Conservation (phyloP, 139 green algal genomes). For the Pleodorina starrii region DNA sequence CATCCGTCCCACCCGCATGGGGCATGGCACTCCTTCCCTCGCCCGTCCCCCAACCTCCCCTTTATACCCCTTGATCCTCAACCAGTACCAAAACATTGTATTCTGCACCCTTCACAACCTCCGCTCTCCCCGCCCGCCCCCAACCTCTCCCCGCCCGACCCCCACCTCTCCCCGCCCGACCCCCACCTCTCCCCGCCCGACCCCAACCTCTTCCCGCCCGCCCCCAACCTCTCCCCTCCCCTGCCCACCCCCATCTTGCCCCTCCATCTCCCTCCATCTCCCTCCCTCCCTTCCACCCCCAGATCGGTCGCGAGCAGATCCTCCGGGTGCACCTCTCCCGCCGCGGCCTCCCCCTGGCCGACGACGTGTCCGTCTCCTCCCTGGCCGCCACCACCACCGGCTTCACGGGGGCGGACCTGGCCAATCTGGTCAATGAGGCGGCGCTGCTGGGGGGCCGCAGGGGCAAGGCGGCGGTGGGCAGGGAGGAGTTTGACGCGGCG, state of each 20-base stretch:
- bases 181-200: no score
- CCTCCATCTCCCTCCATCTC: neutral
- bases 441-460: constrained; percentile 74
- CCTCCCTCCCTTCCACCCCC: neutral
- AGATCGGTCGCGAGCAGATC: constrained; percentile 79
- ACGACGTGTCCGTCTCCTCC: constrained; percentile 51
- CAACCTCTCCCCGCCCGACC: no score
- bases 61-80: no score
- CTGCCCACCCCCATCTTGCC: neutral
- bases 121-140: no score
- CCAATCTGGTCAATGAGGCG: constrained; percentile 81
- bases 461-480: constrained; percentile 60
- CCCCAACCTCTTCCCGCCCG: no score
- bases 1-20: no score
- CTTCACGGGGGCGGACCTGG: constrained; percentile 86
- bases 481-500: constrained; percentile 83
- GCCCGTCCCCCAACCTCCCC: no score
- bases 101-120: no score
- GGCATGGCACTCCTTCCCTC: no score
- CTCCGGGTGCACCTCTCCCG: constrained; percentile 76
- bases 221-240: no score
- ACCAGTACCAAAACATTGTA: no score
- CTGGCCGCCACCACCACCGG: constrained; percentile 76
- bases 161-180: no score
- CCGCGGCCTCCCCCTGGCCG: constrained; percentile 67